Evolutionary conservation across 768 basidiomycete genomes (phyloP), one percentile per base, ranked within the genome.

Genomic region (Krasilnikovozyma curviuscula): DNA sequence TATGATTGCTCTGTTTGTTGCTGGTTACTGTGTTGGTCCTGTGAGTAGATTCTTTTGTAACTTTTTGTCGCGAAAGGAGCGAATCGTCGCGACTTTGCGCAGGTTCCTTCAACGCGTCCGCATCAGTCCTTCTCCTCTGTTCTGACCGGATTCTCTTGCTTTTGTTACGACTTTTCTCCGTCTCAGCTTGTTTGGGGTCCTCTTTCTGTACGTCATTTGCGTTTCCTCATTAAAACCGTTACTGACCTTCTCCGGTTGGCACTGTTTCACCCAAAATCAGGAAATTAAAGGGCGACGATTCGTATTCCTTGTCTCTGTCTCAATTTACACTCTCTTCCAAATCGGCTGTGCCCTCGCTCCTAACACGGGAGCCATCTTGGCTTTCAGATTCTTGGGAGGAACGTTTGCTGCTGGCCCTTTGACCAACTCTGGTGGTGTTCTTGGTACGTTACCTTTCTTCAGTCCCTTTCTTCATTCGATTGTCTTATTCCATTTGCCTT

Each of bases 371-470:
- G 59, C 61, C 0, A 61, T 68, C 33, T 57, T 69, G 27, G 41
- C 67, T 38, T 68, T 68, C 55, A 59, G 68, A 13, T 64, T 69
- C 47, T 46, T 68, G 16, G 58, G 64, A 13, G 68, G 67, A 0
- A 54, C 54, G 2, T 65, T 64, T 49, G 68, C 67, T 6, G 52
- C 63, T 1, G 63, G 65, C 27, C 62, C 65, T 0, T 54, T 70
- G 35, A 68, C 67, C 30, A 68, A 68, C 39, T 62, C 67, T 1
- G 68, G 68, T 5, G 67, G 63, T 0, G 44, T 68, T 14, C 46
- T 67, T 0, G 64, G 63, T 10, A n/a, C 5, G 64, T 65, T 55
- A 63, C 66, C 28, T 39, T 31, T 21, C 2, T 21, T 30, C 32
- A 14, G 12, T 19, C 25, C 21, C 29, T 34, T 41, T 31, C 13